Conservation (phyloP, 495 filamentous ascomycete genomes). For the Penicillium samsonianum region DNA sequence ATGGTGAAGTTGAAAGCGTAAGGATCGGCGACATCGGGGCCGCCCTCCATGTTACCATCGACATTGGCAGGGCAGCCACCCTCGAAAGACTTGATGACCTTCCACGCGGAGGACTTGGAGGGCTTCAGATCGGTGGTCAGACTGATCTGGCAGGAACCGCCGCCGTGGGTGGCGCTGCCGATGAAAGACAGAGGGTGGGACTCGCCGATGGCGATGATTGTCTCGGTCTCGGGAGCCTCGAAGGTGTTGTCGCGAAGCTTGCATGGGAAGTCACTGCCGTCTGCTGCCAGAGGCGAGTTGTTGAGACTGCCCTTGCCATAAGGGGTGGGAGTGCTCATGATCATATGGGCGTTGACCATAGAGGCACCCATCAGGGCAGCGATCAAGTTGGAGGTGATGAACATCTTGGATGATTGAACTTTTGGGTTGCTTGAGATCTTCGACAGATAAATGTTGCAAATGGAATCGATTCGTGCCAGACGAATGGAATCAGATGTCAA, state of each 20-base stretch:
- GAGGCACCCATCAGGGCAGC: constrained; percentile 51
- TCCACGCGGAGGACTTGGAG: constrained; percentile 56
- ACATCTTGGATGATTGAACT: constrained; percentile 34
- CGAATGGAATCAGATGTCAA: constrained; percentile 33
- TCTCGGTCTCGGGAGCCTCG: constrained; percentile 28
- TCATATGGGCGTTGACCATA: constrained; percentile 63
- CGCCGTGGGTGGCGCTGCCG: constrained; percentile 72
- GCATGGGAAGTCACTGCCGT: constrained; percentile 78
- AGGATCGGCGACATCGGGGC: constrained; percentile 24
- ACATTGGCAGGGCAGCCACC: constrained; percentile 74
- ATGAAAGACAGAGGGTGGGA: constrained; percentile 31
- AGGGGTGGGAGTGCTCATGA: constrained; percentile 68
- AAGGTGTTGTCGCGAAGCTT: constrained; percentile 47
- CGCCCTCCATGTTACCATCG: constrained; percentile 37
- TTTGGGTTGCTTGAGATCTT: constrained; percentile 24
- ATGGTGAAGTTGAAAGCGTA: constrained; percentile 47
- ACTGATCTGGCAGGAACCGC: constrained; percentile 85
- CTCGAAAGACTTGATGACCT: constrained; percentile 80
- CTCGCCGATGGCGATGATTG: constrained; percentile 35
- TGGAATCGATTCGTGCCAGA: constrained; percentile 45
- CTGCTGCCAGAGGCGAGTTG: constrained; percentile 60
- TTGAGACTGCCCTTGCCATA: constrained; percentile 54
- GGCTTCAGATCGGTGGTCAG: constrained; percentile 72
- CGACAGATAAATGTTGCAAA: constrained; percentile 22
- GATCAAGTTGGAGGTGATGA: constrained; percentile 37